Conservation (phyloP, 768 basidiomycete species). For the Psilocybe azurescens region DNA sequence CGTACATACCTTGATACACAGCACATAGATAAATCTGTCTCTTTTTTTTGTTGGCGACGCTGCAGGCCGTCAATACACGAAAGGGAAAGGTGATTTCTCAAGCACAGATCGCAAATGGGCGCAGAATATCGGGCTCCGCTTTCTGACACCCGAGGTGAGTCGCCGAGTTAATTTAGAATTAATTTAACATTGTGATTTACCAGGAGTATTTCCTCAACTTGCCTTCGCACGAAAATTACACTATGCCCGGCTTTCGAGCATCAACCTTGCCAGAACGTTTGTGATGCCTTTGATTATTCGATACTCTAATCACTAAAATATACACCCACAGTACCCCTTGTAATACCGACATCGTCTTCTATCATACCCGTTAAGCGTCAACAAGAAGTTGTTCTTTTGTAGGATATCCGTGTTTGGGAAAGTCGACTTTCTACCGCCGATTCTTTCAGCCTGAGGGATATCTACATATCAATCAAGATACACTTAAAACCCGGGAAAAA, state of each 20-base stretch:
- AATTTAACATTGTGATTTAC: background rate
- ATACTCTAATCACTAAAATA: background rate
- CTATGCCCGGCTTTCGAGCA: slow-evolving; percentile 73
- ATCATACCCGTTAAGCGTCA: slow-evolving; percentile 44
- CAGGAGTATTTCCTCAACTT: slow-evolving; percentile 83
- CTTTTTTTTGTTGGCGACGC: slow-evolving; percentile 93
- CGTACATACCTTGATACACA: background rate
- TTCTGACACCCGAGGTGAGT: slow-evolving; percentile 84
- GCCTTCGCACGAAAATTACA: slow-evolving; percentile 44
- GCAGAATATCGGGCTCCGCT: slow-evolving; percentile 71
- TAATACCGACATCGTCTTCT: slow-evolving; percentile 55
- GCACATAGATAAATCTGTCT: slow-evolving; percentile 59
- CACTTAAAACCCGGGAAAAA: slow-evolving; percentile 71
- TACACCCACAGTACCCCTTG: slow-evolving; percentile 46
- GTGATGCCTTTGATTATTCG: slow-evolving; percentile 13
- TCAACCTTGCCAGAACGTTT: slow-evolving; percentile 46
- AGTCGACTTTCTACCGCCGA: slow-evolving; percentile 77
- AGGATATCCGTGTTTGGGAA: slow-evolving; percentile 69
- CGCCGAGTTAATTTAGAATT: background rate
- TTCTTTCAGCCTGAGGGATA: slow-evolving; percentile 76
- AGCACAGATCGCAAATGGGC: slow-evolving; percentile 90
- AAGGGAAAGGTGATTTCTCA: slow-evolving; percentile 65
- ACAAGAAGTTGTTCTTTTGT: slow-evolving; percentile 54
- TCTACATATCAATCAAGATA: slow-evolving; percentile 88
- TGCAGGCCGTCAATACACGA: slow-evolving; percentile 68